Conservation (phyloP, 2,329 filamentous ascomycete species). For the Cercospora citrullina region DNA sequence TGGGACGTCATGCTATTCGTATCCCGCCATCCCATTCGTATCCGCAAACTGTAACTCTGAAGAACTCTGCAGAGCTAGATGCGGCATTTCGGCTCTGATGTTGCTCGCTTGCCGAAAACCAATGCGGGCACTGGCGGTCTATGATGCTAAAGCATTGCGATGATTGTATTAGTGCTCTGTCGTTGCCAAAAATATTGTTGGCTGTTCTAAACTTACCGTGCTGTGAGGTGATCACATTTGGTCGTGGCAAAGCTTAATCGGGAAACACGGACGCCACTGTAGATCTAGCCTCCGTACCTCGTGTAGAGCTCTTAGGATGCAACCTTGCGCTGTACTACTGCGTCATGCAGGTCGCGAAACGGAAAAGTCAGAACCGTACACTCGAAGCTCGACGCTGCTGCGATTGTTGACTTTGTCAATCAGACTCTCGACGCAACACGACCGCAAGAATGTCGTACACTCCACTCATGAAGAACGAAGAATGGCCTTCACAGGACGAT, state of each 20-base stretch:
- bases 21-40: neutral
- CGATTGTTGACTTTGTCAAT: neutral
- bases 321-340: neutral
- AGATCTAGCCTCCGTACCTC: slow-evolving; percentile 6
- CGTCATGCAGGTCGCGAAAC: neutral
- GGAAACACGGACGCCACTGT: slow-evolving; percentile 2
- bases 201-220: neutral
- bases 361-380: neutral
- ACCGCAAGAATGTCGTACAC: slow-evolving; percentile 13
- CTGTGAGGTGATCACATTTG: neutral
- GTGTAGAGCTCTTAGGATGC: slow-evolving; percentile 9
- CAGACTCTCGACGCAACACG: neutral
- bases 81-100: neutral
- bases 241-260: slow-evolving; percentile 2
- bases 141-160: neutral
- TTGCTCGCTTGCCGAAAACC: neutral
- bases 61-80: neutral
- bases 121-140: neutral
- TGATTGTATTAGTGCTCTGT: neutral
- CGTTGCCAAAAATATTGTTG: neutral
- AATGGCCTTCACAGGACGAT: slow-evolving; percentile 16
- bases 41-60: neutral
- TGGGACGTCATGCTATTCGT: slow-evolving; percentile 7
- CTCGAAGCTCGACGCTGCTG: neutral
- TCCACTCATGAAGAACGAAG: slow-evolving; percentile 19